Percentiles rank a stretch among this genome's conserved stretches.
These are phyloP conservation scores for Peterozyma toletana DNA, from an alignment of 805 yeast genomes.

Conservation along the genomic window DNA sequence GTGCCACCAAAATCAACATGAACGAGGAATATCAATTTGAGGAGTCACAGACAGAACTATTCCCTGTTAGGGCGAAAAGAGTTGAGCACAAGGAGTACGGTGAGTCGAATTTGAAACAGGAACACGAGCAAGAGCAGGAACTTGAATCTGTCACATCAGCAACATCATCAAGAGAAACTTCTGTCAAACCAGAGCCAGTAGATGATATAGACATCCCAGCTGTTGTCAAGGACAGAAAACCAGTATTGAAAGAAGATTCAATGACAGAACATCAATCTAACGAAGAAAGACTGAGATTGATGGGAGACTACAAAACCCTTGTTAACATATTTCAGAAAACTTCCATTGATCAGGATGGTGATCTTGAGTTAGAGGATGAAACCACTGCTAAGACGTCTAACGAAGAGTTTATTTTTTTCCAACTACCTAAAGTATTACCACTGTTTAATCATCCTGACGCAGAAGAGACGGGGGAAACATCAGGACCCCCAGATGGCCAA, in stretches of 20 bases:
- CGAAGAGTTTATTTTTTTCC: constrained; percentile 27
- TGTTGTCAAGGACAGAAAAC: neutral
- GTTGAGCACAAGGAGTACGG: constrained; percentile 31
- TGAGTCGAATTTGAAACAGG: constrained; percentile 13
- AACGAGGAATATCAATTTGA: constrained; percentile 48
- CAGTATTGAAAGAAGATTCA: constrained; percentile 6
- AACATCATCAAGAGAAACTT: constrained; percentile 13
- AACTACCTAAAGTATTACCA: constrained; percentile 38
- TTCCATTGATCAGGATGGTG: constrained; percentile 21
- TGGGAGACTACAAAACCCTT: constrained; percentile 32
- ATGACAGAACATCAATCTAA: constrained; percentile 18
- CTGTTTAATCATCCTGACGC: constrained; percentile 16
- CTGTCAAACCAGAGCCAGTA: constrained; percentile 13
- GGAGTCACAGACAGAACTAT: constrained; percentile 46
- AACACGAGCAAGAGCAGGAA: constrained; percentile 5
- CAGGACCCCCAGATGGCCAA: constrained; percentile 35
- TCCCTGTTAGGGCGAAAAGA: constrained; percentile 68
- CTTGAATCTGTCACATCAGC: constrained; percentile 25
- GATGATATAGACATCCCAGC: neutral
- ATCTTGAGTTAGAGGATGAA: constrained; percentile 3
- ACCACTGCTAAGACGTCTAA: neutral
- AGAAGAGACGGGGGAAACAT: constrained; percentile 1
- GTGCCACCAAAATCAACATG: constrained; percentile 50
- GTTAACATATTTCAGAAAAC: constrained; percentile 16
- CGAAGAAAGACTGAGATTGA: constrained; percentile 26